Percentiles rank a stretch among this genome's conserved stretches.
Evolutionary conservation across 768 basidiomycete species (phyloP).

Genomic region (Mycena belliarum): DNA sequence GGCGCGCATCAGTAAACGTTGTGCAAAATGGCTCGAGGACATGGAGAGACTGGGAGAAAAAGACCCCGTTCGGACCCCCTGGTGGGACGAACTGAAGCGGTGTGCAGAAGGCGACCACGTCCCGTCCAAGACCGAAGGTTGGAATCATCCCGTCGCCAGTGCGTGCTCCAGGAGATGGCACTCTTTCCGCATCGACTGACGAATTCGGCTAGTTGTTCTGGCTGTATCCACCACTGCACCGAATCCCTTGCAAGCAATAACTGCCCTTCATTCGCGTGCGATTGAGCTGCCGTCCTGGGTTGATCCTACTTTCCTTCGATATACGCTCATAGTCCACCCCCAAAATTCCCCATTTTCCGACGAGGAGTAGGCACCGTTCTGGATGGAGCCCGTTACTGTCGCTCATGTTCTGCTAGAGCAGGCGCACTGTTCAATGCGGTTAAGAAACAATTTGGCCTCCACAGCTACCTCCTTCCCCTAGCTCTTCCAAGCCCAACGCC

Average conservation of each 20-base stretch:
- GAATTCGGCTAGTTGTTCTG: conserved; percentile 59
- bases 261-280: conserved; percentile 66
- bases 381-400: neutral
- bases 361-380: conserved; percentile 65
- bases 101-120: conserved; percentile 78
- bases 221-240: conserved; percentile 82
- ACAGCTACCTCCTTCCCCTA: conserved; percentile 71
- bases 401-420: conserved; percentile 47
- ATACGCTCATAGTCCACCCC: conserved; percentile 79
- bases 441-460: conserved; percentile 83
- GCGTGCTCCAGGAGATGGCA: conserved; percentile 30
- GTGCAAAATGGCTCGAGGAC: conserved; percentile 72
- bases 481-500: conserved; percentile 63
- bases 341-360: conserved; percentile 66
- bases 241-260: conserved; percentile 80
- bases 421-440: conserved; percentile 81
- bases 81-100: conserved; percentile 84
- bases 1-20: conserved; percentile 63
- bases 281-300: conserved; percentile 81
- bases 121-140: conserved; percentile 71
- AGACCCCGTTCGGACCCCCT: conserved; percentile 57
- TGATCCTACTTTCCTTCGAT: conserved; percentile 68
- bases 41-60: conserved; percentile 48
- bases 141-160: conserved; percentile 89
- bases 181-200: conserved; percentile 11